Base-by-base conservation (phyloP, 2,329 filamentous ascomycete species). In the Pseudonectria foliicola region DNA sequence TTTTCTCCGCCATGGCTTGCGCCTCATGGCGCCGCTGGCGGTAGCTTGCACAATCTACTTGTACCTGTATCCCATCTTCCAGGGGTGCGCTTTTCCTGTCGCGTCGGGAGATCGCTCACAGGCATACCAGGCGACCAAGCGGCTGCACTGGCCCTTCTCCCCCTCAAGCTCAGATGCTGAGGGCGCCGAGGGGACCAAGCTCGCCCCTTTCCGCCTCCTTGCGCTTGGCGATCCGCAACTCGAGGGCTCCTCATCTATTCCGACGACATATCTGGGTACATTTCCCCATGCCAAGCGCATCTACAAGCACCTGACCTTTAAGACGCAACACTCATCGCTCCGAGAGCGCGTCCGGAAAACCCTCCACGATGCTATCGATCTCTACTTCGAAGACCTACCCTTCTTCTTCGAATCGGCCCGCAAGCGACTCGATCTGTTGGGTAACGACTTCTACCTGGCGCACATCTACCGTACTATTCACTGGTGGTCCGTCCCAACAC, bases 371-470 rank as follows among this genome's bases (percentile, higher is more conserved):
- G 39, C 73, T 0, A 61, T 81, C 35, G 77, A 82, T 45, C 61
- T 86, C 24, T 67, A 70, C 44, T 67, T 76, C 39, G 71, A 81
- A 38, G 88, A 95, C 56, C 63, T 88, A 3, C 79, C 78, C 6
- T 73, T 76, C 46, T 70, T 80, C 13, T 47, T 89, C 32, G 69
- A 79, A 46, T 80, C 79, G 1, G 66, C 73, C 33, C 75, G 85
- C 45, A 98, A 98, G 64, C 73, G 76, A 13, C 60, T 98, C 48
- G 92, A 98, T 60, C 74, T 95, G 2, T 76, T 88, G 52, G 92
- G 92, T 4, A 98, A 98, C 61, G 92, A 98, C 62, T 85, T 80
- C 54, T 98, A 96, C 60, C 75, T 98, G 23, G 86, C 85, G 13
- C 92, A 98, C 59, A 88, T 95, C 39, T 95, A 93, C 61, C 76